phyloP scores from a whole-genome alignment of 176 grass and related monocot species.

The Avena insularis region DNA sequence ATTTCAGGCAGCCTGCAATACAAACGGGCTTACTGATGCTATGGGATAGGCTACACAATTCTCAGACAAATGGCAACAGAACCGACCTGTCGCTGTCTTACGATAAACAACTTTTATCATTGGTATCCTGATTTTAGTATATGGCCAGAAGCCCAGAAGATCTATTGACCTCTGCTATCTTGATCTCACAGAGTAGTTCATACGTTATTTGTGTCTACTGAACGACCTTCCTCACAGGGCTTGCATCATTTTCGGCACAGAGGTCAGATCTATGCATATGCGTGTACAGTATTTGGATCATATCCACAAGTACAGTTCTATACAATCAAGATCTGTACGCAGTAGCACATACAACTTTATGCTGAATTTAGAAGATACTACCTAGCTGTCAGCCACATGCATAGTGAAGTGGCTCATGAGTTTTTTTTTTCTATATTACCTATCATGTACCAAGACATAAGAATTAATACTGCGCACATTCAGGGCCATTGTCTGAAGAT shows the following conservation, averaged over 20 bases:
- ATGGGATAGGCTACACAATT: not conserved
- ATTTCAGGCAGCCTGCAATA: conserved; percentile 22
- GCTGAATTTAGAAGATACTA: not conserved
- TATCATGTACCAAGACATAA: not conserved
- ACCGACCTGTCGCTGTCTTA: conserved; percentile 19
- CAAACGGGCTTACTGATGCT: conserved; percentile 25
- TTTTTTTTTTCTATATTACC: not conserved
- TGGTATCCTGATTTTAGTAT: not conserved
- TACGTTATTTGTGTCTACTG: not conserved
- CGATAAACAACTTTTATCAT: not conserved
- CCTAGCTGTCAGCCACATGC: not conserved
- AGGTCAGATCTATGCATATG: not conserved
- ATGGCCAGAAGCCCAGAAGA: not conserved
- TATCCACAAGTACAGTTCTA: conserved; percentile 7
- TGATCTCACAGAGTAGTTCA: not conserved
- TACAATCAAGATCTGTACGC: not conserved
- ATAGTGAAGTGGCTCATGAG: not conserved
- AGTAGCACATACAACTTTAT: not conserved
- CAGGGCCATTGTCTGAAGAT: not conserved
- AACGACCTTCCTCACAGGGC: not conserved
- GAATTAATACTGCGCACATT: not conserved
- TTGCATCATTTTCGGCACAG: not conserved
- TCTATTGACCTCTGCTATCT: not conserved
- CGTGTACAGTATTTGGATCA: not conserved
- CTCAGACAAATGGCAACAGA: not conserved